These are phyloP conservation scores for Paraphoma chrysanthemicola DNA, from an alignment of 2,329 filamentous ascomycete genomes.

Conservation along the genomic window DNA sequence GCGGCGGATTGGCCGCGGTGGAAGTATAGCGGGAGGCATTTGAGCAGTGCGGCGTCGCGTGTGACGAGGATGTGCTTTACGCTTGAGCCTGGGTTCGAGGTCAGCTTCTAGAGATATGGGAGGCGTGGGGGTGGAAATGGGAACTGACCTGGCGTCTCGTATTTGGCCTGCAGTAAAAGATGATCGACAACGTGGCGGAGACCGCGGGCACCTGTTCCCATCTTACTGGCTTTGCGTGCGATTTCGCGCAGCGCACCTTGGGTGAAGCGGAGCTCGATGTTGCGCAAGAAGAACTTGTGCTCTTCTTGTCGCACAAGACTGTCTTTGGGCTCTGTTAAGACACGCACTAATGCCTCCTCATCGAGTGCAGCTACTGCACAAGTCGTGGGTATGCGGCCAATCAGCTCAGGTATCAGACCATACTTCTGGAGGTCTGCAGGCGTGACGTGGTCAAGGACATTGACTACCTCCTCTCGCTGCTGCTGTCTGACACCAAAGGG, in stretches of 20 bases:
- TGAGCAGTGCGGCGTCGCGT: slow-evolving; percentile 53
- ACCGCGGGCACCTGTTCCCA: slow-evolving; percentile 72
- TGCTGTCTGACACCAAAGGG: slow-evolving; percentile 25
- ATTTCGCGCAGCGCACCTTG: slow-evolving; percentile 80
- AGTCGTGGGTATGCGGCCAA: slow-evolving; percentile 91
- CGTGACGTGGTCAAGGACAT: slow-evolving; percentile 73
- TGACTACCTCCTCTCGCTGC: slow-evolving; percentile 50
- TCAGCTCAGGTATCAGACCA: slow-evolving; percentile 92
- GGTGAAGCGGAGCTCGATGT: slow-evolving; percentile 81
- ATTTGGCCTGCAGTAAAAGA: slow-evolving; percentile 55
- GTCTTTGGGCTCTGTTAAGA: slow-evolving; percentile 91
- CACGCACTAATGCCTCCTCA: slow-evolving; percentile 74
- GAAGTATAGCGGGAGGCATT: slow-evolving; percentile 52
- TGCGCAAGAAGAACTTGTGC: slow-evolving; percentile 82
- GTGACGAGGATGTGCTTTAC: slow-evolving; percentile 56
- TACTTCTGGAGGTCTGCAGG: slow-evolving; percentile 81
- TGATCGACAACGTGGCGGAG: slow-evolving; percentile 58
- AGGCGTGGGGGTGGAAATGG: neutral
- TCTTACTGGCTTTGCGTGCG: slow-evolving; percentile 71
- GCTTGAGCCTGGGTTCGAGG: slow-evolving; percentile 40
- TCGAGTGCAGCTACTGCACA: slow-evolving; percentile 82
- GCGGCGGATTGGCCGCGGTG: slow-evolving; percentile 49
- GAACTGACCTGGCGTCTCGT: slow-evolving; percentile 53
- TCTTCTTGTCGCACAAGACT: slow-evolving; percentile 88
- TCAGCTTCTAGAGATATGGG: slow-evolving; percentile 8